Base-by-base conservation (phyloP, 805 yeast species). In the Kluyveromyces wickerhamii region DNA sequence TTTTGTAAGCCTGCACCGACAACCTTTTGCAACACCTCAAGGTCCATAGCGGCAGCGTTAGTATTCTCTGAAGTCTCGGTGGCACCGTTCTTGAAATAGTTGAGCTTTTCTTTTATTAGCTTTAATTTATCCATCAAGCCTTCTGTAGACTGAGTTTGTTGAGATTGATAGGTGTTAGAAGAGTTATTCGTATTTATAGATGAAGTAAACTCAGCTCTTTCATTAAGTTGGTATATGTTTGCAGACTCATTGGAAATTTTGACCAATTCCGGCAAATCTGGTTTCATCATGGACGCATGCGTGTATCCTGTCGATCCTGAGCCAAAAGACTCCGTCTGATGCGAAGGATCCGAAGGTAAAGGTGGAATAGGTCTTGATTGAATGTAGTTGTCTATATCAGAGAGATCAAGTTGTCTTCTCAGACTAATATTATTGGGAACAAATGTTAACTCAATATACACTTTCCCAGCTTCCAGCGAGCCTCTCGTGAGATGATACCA, bases 371-470 rank as follows among this genome's bases (percentile, higher is more conserved):
- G 55, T 36, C 60, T 44, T 10, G 33, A 21, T 9, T 8, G 5
- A 2, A 30, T 21, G 10, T 18, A 13, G 19, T 17, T 9, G n/a
- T 21, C 26, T 7, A 13, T 5, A 12, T 22, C 22, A 5, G 3
- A 13, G 3, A 10, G 8, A 12, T 30, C 26, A n/a, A n/a, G 5
- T 11, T 26, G 19, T 21, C 37, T n/a, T 23, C 14, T 11, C n/a
- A 22, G 19, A 17, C 19, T 23, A 19, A 13, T 7, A 27, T 20
- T 22, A 13, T 42, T 53, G 1, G 95, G 92, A 52, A 84, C 85
- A 52, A 85, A 92, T 0, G 96, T 86, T 81, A 92, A 79, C 50
- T 92, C 97, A 36, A 92, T 61, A 57, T 77, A 89, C 1, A 92
- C 74, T 56, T 75, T 83, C 2, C 98, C 98, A 1, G 96, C 95